These are phyloP conservation scores for Yamadazyma triangularis DNA, from an alignment of 1,139 yeast species.

Conservation along the genomic window DNA sequence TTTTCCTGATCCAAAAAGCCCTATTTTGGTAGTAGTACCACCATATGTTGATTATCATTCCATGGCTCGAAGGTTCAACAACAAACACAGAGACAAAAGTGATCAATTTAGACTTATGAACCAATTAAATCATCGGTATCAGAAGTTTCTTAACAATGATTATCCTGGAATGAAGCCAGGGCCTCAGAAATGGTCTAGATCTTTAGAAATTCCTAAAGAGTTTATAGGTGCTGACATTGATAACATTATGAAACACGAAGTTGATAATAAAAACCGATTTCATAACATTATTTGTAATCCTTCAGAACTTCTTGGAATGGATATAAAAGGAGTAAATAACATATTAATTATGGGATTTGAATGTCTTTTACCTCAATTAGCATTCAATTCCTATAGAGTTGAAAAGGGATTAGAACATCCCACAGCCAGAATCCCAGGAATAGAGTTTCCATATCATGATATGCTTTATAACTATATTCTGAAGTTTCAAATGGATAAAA, in stretches of 20 bases:
- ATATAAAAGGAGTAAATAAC: neutral
- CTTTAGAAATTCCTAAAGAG: too few species aligned
- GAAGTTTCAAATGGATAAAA: slow-evolving; percentile 11
- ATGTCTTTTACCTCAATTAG: neutral
- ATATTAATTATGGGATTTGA: neutral
- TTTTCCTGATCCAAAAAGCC: neutral
- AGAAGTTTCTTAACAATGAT: too few species aligned
- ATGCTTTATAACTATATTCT: slow-evolving; percentile 17
- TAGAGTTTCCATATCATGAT: slow-evolving; percentile 22
- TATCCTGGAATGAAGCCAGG: too few species aligned
- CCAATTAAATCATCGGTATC: too few species aligned
- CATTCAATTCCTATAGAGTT: neutral
- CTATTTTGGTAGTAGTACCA: neutral
- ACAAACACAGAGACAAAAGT: neutral
- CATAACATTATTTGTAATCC: neutral
- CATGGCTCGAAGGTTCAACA: neutral
- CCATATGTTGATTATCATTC: neutral
- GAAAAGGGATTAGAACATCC: neutral
- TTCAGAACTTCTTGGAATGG: neutral
- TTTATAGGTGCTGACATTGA: too few species aligned
- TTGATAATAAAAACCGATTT: too few species aligned
- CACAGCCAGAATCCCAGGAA: slow-evolving; percentile 13
- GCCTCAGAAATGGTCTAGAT: too few species aligned
- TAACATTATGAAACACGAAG: too few species aligned
- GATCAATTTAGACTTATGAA: too few species aligned